Conservation (phyloP, 2,329 filamentous ascomycete species). For the Fusarium fracticaudum region DNA sequence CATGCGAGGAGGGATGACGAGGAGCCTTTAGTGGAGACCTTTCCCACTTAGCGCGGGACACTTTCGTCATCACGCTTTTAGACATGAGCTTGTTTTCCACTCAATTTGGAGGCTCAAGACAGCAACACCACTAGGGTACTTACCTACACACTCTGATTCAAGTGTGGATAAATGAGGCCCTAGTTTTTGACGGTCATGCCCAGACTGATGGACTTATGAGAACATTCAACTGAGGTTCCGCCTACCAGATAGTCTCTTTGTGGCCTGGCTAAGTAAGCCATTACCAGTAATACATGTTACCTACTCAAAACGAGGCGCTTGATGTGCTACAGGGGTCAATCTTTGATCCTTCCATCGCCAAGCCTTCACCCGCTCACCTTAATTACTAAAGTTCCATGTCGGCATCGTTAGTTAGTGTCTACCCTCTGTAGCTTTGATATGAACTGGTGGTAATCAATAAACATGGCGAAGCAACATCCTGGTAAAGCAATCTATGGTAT, state of each 20-base stretch:
- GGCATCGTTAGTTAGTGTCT: neutral
- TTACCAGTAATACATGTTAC: neutral
- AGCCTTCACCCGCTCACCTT: constrained; percentile 11
- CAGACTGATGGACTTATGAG: neutral
- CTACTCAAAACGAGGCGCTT: neutral
- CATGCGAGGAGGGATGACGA: constrained; percentile 35
- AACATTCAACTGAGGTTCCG: neutral
- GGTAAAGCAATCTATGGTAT: neutral
- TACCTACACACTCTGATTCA: neutral
- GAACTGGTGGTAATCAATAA: neutral
- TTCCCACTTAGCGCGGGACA: constrained; percentile 20
- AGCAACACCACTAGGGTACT: neutral
- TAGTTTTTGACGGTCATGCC: neutral
- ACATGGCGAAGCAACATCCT: neutral
- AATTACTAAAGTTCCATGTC: neutral
- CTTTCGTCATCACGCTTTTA: constrained; percentile 35
- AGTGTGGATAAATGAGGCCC: neutral
- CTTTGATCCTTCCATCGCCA: constrained; percentile 25
- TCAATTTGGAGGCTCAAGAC: constrained; percentile 18
- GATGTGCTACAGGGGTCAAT: constrained; percentile 29
- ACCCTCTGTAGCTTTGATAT: neutral
- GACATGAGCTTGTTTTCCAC: constrained; percentile 36
- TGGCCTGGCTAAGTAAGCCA: neutral
- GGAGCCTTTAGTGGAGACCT: constrained; percentile 30
- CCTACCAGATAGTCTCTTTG: neutral